Conservation (phyloP, 208 protist genomes). For the Trypanosoma caninum region DNA sequence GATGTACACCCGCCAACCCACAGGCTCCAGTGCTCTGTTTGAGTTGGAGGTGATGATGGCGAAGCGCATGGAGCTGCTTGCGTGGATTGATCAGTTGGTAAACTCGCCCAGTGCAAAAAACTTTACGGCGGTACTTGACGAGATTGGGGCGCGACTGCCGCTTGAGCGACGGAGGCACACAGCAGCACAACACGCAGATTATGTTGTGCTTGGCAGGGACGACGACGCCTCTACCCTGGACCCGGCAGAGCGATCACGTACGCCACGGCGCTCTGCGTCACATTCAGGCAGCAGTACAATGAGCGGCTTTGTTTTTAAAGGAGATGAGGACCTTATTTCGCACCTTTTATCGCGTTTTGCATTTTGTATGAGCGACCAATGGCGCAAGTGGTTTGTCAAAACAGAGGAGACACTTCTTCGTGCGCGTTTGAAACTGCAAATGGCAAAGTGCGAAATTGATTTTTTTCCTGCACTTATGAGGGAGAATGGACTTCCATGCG, state of each 20-base stretch:
- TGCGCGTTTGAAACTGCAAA: conserved; percentile 64
- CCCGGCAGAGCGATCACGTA: conserved; percentile 28
- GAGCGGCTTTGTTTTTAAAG: conserved; percentile 55
- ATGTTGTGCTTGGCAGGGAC: conserved; percentile 23
- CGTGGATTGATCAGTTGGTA: conserved; percentile 77
- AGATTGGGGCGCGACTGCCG: conserved; percentile 64
- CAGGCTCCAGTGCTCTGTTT: conserved; percentile 71
- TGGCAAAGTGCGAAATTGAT: conserved; percentile 54
- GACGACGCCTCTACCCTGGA: conserved; percentile 5
- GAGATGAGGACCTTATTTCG: conserved; percentile 75
- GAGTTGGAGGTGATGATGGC: conserved; percentile 78
- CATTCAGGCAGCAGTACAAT: conserved; percentile 21
- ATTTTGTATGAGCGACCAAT: conserved; percentile 90
- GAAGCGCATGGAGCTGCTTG: conserved; percentile 88
- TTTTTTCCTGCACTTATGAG: conserved; percentile 76
- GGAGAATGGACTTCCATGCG: conserved; percentile 69
- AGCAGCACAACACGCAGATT: conserved; percentile 9
- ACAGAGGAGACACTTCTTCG: conserved; percentile 81
- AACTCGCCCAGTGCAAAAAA: conserved; percentile 60
- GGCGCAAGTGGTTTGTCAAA: conserved; percentile 84
- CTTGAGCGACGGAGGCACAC: conserved; percentile 45
- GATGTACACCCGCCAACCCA: conserved; percentile 68
- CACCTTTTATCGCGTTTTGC: conserved; percentile 79
- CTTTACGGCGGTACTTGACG: conserved; percentile 56
- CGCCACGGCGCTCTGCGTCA: conserved; percentile 33